Evolutionary conservation across 176 grass and related monocot species (phyloP).

Genomic region (Musa itinerans): DNA sequence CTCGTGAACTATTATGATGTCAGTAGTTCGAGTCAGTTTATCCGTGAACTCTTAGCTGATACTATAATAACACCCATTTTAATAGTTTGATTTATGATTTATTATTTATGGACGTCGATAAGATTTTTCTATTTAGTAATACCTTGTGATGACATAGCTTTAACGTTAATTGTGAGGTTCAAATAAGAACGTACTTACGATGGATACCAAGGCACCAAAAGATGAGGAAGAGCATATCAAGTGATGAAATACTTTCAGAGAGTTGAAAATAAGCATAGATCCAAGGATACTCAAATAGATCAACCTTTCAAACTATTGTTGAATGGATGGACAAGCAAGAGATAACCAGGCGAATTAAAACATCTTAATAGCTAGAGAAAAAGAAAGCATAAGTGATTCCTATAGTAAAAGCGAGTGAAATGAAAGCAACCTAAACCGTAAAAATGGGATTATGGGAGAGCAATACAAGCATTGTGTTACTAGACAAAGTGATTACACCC

Average conservation of each 20-base stretch:
- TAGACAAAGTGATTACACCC: not conserved
- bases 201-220: slow-evolving; percentile 6
- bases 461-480: not conserved
- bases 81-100: no score
- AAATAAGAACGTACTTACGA: not conserved
- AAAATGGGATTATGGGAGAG: not conserved
- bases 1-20: no score
- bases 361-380: not conserved
- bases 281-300: not conserved
- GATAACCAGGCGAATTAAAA: not conserved
- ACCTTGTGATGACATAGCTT: not conserved
- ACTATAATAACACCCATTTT: no score
- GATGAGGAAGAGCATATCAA: not conserved
- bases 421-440: not conserved
- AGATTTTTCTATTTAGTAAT: no score
- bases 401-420: not conserved
- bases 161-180: not conserved
- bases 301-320: not conserved
- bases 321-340: not conserved
- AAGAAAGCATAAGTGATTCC: not conserved
- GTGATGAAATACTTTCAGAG: not conserved
- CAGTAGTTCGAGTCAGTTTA: no score
- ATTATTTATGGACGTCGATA: no score
- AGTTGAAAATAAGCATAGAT: slow-evolving; percentile 4
- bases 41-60: no score